phyloP scores from a whole-genome alignment of 2,329 filamentous ascomycete species.

The Aureobasidium uvarum region DNA sequence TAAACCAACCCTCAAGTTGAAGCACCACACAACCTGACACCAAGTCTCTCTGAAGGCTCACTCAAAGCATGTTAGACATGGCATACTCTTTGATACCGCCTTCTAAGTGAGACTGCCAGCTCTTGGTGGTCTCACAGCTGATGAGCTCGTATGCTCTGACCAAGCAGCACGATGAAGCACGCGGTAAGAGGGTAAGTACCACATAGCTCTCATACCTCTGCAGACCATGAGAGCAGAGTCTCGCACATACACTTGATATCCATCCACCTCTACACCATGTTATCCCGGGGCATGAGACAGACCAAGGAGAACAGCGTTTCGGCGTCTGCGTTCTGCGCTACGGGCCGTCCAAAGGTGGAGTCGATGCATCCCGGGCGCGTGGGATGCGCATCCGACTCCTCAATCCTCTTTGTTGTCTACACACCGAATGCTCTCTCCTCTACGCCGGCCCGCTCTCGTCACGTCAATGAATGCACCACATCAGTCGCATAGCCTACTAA shows the following conservation, averaged over 20 bases:
- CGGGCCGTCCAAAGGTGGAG: conserved; percentile 18
- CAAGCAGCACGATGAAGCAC: not conserved
- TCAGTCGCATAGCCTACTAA: not conserved
- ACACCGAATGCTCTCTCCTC: conserved; percentile 1
- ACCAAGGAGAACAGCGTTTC: conserved; percentile 9
- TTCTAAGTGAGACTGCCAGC: not conserved
- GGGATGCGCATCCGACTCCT: conserved; percentile 12
- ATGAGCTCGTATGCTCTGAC: too few species aligned
- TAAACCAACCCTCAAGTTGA: not conserved
- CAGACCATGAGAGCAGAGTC: not conserved
- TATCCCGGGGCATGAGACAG: not conserved
- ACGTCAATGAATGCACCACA: conserved; percentile 12
- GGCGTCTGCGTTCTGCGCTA: not conserved
- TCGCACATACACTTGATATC: not conserved
- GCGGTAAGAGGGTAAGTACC: not conserved
- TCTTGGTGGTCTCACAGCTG: not conserved
- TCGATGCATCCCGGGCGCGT: conserved; percentile 17
- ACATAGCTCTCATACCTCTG: too few species aligned
- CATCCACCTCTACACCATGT: not conserved
- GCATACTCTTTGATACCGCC: not conserved
- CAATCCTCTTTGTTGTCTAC: conserved; percentile 15
- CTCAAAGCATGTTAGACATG: not conserved
- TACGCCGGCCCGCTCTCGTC: not conserved
- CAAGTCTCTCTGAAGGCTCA: not conserved
- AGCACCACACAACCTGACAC: not conserved